Evolutionary conservation across 345 rosid genomes (phyloP).

Genomic region (Linum lewisii): DNA sequence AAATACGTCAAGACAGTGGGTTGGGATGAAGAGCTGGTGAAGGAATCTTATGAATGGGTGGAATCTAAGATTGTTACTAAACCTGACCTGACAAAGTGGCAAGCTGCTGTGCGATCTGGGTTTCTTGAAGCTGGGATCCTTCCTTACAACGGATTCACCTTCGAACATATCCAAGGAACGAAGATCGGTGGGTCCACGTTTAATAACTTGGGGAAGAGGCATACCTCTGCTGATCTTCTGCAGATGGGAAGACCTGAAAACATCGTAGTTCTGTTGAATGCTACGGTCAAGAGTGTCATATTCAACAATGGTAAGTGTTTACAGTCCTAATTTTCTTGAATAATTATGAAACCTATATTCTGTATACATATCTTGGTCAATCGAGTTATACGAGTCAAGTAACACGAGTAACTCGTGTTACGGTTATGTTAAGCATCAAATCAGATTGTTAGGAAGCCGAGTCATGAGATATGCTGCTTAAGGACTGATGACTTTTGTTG

Average conservation of each 20-base stretch:
- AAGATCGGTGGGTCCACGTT: constrained; percentile 67
- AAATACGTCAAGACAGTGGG: constrained; percentile 40
- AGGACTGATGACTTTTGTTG: too few relatives aligned
- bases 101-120: constrained; percentile 43
- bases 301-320: constrained; percentile 8
- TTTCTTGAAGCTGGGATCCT: constrained; percentile 66
- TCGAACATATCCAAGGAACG: constrained; percentile 67
- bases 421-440: too few relatives aligned
- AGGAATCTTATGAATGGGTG: constrained; percentile 59
- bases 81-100: constrained; percentile 60
- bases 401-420: too few relatives aligned
- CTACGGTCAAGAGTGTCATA: constrained; percentile 49
- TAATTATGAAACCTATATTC: too few relatives aligned
- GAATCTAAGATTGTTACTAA: constrained; percentile 55
- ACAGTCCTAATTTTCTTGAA: too few relatives aligned
- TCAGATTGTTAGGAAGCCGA: too few relatives aligned
- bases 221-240: constrained; percentile 66
- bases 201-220: constrained; percentile 43
- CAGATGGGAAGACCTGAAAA: constrained; percentile 35
- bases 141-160: constrained; percentile 55
- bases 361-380: too few relatives aligned
- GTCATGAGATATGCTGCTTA: too few relatives aligned
- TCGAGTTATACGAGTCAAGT: too few relatives aligned
- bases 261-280: constrained; percentile 45
- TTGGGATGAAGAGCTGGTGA: constrained; percentile 53